Conservation (phyloP, 768 basidiomycete genomes). For the Collybia sp. region DNA sequence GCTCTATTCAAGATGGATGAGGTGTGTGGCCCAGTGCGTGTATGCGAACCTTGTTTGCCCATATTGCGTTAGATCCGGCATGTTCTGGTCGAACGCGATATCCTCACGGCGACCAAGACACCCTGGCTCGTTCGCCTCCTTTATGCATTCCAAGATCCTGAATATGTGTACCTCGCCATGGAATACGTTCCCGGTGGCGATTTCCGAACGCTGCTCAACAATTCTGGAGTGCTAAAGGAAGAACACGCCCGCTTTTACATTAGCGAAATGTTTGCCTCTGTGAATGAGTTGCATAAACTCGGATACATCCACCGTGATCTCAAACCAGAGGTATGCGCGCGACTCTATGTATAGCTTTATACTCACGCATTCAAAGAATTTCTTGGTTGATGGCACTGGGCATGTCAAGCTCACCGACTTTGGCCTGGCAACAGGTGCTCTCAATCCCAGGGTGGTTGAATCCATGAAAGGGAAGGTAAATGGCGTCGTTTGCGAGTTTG, state of each 20-base stretch:
- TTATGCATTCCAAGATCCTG: slow-evolving; percentile 94
- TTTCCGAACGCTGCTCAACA: slow-evolving; percentile 95
- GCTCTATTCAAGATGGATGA: slow-evolving; percentile 99
- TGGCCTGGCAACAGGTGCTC: slow-evolving; percentile 92
- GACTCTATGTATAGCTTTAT: background rate
- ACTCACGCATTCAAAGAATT: slow-evolving; percentile 57
- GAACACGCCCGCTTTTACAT: slow-evolving; percentile 97
- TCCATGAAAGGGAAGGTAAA: slow-evolving; percentile 87
- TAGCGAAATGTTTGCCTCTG: slow-evolving; percentile 94
- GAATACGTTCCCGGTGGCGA: slow-evolving; percentile 99
- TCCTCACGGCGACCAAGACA: slow-evolving; percentile 94
- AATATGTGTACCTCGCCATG: slow-evolving; percentile 95
- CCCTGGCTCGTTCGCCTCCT: slow-evolving; percentile 94
- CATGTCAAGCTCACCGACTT: slow-evolving; percentile 99
- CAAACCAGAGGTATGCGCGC: slow-evolving; percentile 79
- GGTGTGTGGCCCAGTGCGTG: slow-evolving; percentile 34
- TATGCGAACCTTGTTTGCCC: background rate
- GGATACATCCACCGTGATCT: slow-evolving; percentile 98
- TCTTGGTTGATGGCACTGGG: slow-evolving; percentile 90
- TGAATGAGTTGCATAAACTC: slow-evolving; percentile 92
- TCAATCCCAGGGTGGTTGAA: slow-evolving; percentile 93
- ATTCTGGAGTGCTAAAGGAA: slow-evolving; percentile 95
- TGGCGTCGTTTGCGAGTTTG: background rate
- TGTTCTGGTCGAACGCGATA: slow-evolving; percentile 96
- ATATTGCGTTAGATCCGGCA: slow-evolving; percentile 74